Evolutionary conservation across 305 asterid genomes (phyloP), one percentile per base, ranked within the genome.

Genomic region (Striga hermonthica): DNA sequence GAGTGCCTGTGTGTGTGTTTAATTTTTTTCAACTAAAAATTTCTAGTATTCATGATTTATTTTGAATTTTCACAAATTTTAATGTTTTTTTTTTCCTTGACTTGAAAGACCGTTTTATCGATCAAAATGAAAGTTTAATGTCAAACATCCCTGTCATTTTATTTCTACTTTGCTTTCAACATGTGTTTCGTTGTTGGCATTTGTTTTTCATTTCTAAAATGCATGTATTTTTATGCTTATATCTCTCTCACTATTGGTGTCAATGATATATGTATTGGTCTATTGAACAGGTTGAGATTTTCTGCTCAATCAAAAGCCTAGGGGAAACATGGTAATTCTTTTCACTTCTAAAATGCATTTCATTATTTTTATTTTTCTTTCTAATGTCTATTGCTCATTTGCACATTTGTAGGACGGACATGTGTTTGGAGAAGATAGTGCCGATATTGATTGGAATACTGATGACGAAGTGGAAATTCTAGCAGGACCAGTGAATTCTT

Each of bases 391-490:
- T n/a, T n/a, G n/a, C n/a, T n/a, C n/a, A n/a, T 22, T 22, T 22
- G 2, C 31, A 22, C 45, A 9, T 57, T 3, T 64, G 67, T 80
- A 83, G 90, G 86, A 78, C 36, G 77, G 64, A 38, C 70, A 74
- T 74, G 79, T 64, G 34, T 73, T 83, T 53, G 88, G 72, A 47
- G 88, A 75, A n/a, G 89, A 81, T 15, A 60, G 67, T 47, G 72
- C 52, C 13, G 75, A 45, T 57, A 10, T 90, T 53, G 95, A 88
- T 78, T 90, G 99, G 99, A 81, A 79, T 49, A 77, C 99, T 0
- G 99, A 86, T 55, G 99, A 93, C 7, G 97, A 93, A 28, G 66
- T 75, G 10, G 96, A 89, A 22, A 79, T 77, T 67, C 74, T 75
- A 47, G 63, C 74, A 1, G 75, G 71, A 38, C 68, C 86, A 49